Evolutionary conservation across 2,329 filamentous ascomycete genomes (phyloP).

Genomic region (Huntiella moniliformis): DNA sequence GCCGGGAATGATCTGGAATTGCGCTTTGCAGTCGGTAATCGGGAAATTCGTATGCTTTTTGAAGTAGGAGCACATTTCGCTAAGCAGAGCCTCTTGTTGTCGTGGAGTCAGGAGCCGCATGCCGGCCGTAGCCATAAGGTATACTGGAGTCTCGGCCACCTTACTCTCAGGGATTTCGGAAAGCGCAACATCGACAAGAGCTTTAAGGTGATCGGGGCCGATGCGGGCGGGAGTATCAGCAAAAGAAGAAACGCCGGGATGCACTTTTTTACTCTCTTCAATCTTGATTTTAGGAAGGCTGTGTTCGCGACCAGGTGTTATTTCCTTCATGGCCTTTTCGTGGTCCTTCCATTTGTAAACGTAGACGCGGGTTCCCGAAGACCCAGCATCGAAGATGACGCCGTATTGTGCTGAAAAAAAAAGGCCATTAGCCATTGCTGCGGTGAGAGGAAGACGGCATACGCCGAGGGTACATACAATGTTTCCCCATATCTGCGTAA

Average conservation of each 20-base stretch:
- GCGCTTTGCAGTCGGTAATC: constrained; percentile 71
- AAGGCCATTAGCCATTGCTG: background rate
- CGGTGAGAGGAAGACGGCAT: background rate
- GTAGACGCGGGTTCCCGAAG: constrained; percentile 87
- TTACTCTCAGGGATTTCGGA: constrained; percentile 58
- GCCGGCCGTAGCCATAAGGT: constrained; percentile 86
- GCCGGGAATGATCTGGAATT: constrained; percentile 87
- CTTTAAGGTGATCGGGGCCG: constrained; percentile 62
- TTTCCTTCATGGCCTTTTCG: constrained; percentile 24
- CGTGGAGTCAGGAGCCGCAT: constrained; percentile 66
- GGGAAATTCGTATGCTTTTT: constrained; percentile 59
- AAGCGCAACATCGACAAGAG: constrained; percentile 65
- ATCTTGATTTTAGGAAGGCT: constrained; percentile 65
- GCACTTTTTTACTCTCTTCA: constrained; percentile 81
- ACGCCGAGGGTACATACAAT: constrained; percentile 16
- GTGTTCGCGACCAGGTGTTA: constrained; percentile 29
- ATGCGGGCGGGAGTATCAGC: constrained; percentile 57
- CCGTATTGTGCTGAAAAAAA: constrained; percentile 48
- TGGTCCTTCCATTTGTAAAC: constrained; percentile 87
- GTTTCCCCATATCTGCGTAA: constrained; percentile 19
- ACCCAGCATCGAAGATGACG: constrained; percentile 92
- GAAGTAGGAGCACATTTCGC: constrained; percentile 68
- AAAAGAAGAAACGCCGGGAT: constrained; percentile 83
- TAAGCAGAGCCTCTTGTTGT: constrained; percentile 54
- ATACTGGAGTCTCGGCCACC: constrained; percentile 72